Percentiles rank a stretch among this genome's conserved stretches.
These are phyloP conservation scores for Cucurbita maxima DNA, from an alignment of 306 rosid genomes.

Conservation along the genomic window DNA sequence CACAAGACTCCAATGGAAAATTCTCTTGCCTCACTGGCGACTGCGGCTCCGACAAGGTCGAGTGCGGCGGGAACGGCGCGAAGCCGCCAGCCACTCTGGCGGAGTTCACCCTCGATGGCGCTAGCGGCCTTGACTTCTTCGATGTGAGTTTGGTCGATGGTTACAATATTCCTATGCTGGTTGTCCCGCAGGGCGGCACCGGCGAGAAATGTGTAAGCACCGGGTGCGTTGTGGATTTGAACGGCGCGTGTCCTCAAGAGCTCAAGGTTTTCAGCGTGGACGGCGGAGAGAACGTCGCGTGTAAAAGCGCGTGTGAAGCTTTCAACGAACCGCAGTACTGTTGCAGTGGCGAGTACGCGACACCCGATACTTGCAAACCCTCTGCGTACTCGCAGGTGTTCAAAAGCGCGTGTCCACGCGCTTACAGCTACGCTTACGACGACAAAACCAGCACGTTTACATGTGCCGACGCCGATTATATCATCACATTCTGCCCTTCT, in stretches of 20 bases:
- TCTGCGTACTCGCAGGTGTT: conserved; percentile 43
- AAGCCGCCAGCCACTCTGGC: conserved; percentile 51
- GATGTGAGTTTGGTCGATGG: conserved; percentile 76
- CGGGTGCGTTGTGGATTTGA: conserved; percentile 46
- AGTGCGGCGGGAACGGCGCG: conserved; percentile 32
- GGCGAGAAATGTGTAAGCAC: conserved; percentile 38
- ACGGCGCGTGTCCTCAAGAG: conserved; percentile 39
- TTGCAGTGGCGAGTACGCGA: conserved; percentile 54
- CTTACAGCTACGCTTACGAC: conserved; percentile 85
- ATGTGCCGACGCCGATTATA: conserved; percentile 44
- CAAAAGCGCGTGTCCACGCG: conserved; percentile 69
- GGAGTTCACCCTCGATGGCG: conserved; percentile 44
- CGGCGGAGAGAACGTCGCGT: conserved; percentile 37
- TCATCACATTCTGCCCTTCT: conserved; percentile 56
- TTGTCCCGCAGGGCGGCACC: conserved; percentile 41
- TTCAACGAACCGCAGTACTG: conserved; percentile 53
- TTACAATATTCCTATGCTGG: conserved; percentile 50
- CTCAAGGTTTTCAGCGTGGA: conserved; percentile 25
- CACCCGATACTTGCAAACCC: conserved; percentile 62
- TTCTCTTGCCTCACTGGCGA: conserved; percentile 59
- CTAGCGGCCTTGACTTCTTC: conserved; percentile 39
- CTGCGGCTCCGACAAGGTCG: conserved; percentile 36
- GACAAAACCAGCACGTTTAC: conserved; percentile 77
- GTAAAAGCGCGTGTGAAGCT: conserved; percentile 82
- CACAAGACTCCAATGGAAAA: conserved; percentile 31